Percentiles rank a stretch among this genome's conserved stretches.
These are phyloP conservation scores for Irineochytrium annulatum DNA, from an alignment of 192 early-diverging fungal genomes.

Conservation along the genomic window DNA sequence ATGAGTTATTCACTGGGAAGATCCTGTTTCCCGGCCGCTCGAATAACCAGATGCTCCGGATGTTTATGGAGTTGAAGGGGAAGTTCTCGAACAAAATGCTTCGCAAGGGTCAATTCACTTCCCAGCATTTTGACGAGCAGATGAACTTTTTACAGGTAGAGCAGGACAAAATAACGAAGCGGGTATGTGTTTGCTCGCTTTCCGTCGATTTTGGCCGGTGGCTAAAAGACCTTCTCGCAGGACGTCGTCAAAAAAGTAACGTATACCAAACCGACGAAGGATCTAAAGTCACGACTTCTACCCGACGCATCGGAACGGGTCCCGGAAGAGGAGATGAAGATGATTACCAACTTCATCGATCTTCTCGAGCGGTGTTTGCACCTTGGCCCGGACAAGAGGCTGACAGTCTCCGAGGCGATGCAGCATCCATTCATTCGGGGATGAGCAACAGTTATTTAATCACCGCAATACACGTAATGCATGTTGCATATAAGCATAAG, in stretches of 20 bases:
- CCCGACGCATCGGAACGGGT: constrained; percentile 46
- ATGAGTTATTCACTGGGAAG: constrained; percentile 92
- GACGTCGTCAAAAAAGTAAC: constrained; percentile 66
- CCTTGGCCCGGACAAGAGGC: constrained; percentile 84
- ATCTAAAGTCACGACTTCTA: constrained; percentile 67
- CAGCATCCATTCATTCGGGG: constrained; percentile 70
- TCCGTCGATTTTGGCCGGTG: no score
- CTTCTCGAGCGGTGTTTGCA: constrained; percentile 80
- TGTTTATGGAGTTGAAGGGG: constrained; percentile 93
- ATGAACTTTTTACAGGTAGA: constrained; percentile 58
- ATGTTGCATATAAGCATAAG: no score
- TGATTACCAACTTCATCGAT: constrained; percentile 70
- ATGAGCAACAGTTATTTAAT: background rate
- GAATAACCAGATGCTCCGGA: constrained; percentile 95
- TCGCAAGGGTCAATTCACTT: constrained; percentile 74
- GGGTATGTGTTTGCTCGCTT: no score
- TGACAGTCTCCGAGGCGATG: constrained; percentile 81
- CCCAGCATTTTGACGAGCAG: constrained; percentile 85
- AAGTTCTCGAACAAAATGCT: constrained; percentile 80
- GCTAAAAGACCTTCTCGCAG: constrained; percentile 15
- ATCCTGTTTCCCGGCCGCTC: constrained; percentile 89
- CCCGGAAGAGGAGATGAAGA: constrained; percentile 53
- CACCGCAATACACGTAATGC: no score
- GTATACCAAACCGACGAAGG: constrained; percentile 63
- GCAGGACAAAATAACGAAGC: constrained; percentile 57